Base-by-base conservation (phyloP, 345 rosid genomes). In the Odontarrhena argentea region DNA sequence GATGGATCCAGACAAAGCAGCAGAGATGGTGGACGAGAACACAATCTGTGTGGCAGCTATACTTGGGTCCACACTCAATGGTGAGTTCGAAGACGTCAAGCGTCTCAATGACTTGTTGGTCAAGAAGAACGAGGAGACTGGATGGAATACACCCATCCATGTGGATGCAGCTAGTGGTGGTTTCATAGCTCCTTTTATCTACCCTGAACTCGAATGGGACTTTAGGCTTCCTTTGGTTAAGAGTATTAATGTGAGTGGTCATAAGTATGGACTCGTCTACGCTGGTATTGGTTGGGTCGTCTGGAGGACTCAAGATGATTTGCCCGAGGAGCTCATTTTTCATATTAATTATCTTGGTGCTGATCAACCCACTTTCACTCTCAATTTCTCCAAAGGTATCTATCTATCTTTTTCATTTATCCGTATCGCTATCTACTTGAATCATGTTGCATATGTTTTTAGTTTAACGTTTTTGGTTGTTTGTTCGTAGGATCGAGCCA, bases 91-190 rank as follows among this genome's bases (percentile, higher is more conserved):
- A 77, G 96, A 92, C 60, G 98, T 92, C 45, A 87, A 89, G 79
- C 93, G 80, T 60, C 77, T 92, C 55, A 92, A 92, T 12, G 91
- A 89, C 56, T 82, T 92, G 30, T 43, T 92, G 51, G 10, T 73
- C 0, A 81, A 86, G 71, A 92, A 89, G 77, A 92, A 92, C 70
- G 83, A 77, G 47, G 60, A 81, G 67, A 92, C 97, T 7, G 97
- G 98, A 8, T 92, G 98, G 98, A 81, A 90, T 61, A 92, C 96
- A n/a, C 87, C 97, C 1, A 90, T 92, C 48, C 97, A 92, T 52
- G 97, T 92, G 4, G 98, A 92, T 6, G 98, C 98, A 0, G 98
- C 97, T 0, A 92, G 98, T 57, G 98, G 98, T 6, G 98, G 98
- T 1, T 89, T 92, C 37, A 89, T 89, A 35, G 98, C 96, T n/a